Base-by-base conservation (phyloP, 2,329 filamentous ascomycete genomes). In the Diplocarpon mali region DNA sequence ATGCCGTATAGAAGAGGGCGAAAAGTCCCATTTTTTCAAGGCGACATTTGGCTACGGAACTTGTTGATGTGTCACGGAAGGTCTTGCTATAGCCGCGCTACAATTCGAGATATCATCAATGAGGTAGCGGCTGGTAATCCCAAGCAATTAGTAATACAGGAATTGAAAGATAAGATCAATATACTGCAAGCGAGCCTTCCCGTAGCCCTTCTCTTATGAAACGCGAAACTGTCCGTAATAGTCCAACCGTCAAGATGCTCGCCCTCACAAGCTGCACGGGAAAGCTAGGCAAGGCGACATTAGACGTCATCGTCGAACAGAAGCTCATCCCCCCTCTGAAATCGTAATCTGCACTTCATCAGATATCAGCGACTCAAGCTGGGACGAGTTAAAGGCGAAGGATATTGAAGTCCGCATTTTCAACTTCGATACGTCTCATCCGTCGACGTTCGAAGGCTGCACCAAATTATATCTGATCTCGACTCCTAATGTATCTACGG, bases 401-500 rank as follows among this genome's bases (percentile, higher is more conserved):
- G 53, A 51, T 12, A 37, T 45, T n/a, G 46, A 50, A 38, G 35
- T 54, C 20, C 51, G 53, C 7, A 17, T 35, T 8, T 53, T 53
- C 17, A 43, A 50, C 35, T 55, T 50, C 40, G 44, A 53, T n/a
- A 35, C 38, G 15, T 42, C 44, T 2, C 5, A 28, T 5, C 45
- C 50, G 2, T 17, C 36, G 5, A 24, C 49, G 1, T 54, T 52
- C 29, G 12, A 40, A 16, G 48, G 44, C 20, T 49, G 49, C 31
- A 41, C 20, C 24, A 51, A 50, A 29, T 42, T 72, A 38, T 71
- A 59, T 47, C 54, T 57, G 12, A 53, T 64, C n/a, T 64, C 61
- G 27, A 50, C 49, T 1, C 56, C 55, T 6, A 42, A 53, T 6
- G 57, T 56, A n/a, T 39, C 42, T 9, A 42, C 54, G 35, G 47